Evolutionary conservation across 805 yeast species (phyloP).

Genomic region (Hanseniaspora taiwanica): DNA sequence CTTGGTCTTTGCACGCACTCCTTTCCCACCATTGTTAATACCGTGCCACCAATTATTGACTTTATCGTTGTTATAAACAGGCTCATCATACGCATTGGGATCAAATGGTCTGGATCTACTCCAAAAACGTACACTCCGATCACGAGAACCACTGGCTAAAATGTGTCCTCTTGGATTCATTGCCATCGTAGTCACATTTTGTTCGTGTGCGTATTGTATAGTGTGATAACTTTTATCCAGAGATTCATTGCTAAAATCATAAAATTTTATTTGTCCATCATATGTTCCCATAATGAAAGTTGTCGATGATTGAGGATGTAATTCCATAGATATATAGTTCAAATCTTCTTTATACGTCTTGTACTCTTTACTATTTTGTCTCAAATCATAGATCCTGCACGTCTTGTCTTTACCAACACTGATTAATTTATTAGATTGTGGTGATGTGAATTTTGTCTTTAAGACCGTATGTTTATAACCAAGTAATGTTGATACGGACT

Average conservation of each 20-base stretch:
- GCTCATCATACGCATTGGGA: conserved; percentile 67
- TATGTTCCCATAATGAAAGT: conserved; percentile 75
- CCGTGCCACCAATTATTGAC: conserved; percentile 44
- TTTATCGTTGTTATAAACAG: conserved; percentile 58
- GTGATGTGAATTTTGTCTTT: conserved; percentile 23
- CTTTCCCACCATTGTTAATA: conserved; percentile 25
- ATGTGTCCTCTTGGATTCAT: conserved; percentile 93
- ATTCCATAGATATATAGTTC: conserved; percentile 72
- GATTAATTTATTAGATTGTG: conserved; percentile 60
- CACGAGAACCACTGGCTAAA: conserved; percentile 85
- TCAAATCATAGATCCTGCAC: conserved; percentile 72
- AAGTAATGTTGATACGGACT: conserved; percentile 66
- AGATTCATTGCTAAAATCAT: conserved; percentile 21
- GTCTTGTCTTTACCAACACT: conserved; percentile 83
- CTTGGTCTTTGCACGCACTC: conserved; percentile 22
- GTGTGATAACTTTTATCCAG: conserved; percentile 34
- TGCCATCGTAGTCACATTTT: conserved; percentile 78
- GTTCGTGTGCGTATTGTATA: conserved; percentile 89
- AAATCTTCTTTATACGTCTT: conserved; percentile 66
- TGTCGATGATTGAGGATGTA: conserved; percentile 86
- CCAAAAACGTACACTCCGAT: conserved; percentile 89
- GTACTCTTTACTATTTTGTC: conserved; percentile 64
- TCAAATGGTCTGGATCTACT: conserved; percentile 85
- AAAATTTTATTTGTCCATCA: conserved; percentile 78
- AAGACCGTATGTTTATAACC: conserved; percentile 94